Evolutionary conservation across 1,139 yeast genomes (phyloP), one percentile per base, ranked within the genome.

Genomic region (Sugiyamaella grinbergsii): DNA sequence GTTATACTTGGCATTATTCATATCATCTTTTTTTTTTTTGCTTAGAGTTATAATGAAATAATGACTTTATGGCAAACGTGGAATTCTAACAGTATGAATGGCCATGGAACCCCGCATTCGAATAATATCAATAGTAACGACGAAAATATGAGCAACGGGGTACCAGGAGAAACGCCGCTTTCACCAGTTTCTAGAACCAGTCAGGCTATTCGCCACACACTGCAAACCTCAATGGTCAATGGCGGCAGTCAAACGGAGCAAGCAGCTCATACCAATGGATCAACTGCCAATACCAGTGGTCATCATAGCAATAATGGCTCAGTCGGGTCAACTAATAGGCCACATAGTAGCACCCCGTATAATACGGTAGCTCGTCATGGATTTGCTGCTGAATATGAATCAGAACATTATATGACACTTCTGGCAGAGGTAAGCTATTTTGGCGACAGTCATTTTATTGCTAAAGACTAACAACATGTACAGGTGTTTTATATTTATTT

Each of bases 401-500:
- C 78, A 50, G 90, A 85, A 61, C 83, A 82, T 62, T 81, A 82
- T 63, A 75, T 87, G 68, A 75, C 74, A 55, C 70, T 80, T 48
- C 73, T 88, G 52, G 93, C 91, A 0, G 78, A 73, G 58, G 73
- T 69, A 52, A 29, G 62, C n/a, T n/a, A n/a, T n/a, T n/a, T n/a
- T 39, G 18, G 22, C 11, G 20, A 19, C 8, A 16, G 20, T 28
- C 7, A 13, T 5, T 8, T 11, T 8, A 28, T 8, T 31, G 18
- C 7, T 5, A 15, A 5, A 11, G 3, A 19, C 24, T 10, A 39
- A 16, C 44, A 43, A 47, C 38, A 50, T n/a, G 7, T 13, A 11
- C 34, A 80, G 66, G 78, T 83, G 42, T 89, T 86, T 70, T 84
- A 82, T 68, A 83, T 86, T 54, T 88, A 89, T 68, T 88, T 78